Percentiles rank a stretch among this genome's conserved stretches.
These are phyloP conservation scores for Erysimum cheiri DNA, from an alignment of 441 rosid genomes.

Conservation along the genomic window DNA sequence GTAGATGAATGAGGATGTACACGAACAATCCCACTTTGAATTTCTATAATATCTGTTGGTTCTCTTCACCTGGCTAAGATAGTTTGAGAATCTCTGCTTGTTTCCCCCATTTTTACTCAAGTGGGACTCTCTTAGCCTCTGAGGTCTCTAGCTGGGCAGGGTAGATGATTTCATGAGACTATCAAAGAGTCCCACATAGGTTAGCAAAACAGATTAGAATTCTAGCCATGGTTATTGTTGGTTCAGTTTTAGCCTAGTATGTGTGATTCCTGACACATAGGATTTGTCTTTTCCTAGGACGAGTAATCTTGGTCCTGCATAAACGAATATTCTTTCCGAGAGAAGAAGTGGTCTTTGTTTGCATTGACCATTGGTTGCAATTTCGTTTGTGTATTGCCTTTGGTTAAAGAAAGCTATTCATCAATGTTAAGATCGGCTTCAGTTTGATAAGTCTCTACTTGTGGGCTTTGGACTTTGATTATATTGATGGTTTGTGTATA, in stretches of 20 bases:
- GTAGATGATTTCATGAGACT: not conserved
- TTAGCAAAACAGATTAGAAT: not conserved
- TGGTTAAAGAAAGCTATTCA: too few species aligned
- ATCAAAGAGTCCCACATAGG: not conserved
- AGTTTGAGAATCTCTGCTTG: conserved; percentile 22
- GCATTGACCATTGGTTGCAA: not conserved
- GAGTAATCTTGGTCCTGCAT: not conserved
- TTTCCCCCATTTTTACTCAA: conserved; percentile 5
- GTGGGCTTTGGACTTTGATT: too few species aligned
- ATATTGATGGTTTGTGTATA: too few species aligned
- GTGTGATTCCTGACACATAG: not conserved
- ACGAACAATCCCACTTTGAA: conserved; percentile 3
- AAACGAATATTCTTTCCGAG: not conserved
- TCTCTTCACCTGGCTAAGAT: conserved; percentile 1
- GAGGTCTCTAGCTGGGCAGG: not conserved
- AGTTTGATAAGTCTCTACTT: too few species aligned
- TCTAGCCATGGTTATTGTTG: not conserved
- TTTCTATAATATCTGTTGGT: not conserved
- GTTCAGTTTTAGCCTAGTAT: not conserved
- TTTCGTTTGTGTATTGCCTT: not conserved
- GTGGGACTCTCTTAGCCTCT: conserved; percentile 3
- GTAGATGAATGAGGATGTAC: conserved; percentile 30
- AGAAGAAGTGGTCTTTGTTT: not conserved
- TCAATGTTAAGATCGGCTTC: too few species aligned
- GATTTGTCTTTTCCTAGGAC: not conserved